Percentiles rank a stretch among this genome's conserved stretches.
These are phyloP conservation scores for Pluteus cervinus DNA, from an alignment of 768 basidiomycete genomes.

Conservation along the genomic window DNA sequence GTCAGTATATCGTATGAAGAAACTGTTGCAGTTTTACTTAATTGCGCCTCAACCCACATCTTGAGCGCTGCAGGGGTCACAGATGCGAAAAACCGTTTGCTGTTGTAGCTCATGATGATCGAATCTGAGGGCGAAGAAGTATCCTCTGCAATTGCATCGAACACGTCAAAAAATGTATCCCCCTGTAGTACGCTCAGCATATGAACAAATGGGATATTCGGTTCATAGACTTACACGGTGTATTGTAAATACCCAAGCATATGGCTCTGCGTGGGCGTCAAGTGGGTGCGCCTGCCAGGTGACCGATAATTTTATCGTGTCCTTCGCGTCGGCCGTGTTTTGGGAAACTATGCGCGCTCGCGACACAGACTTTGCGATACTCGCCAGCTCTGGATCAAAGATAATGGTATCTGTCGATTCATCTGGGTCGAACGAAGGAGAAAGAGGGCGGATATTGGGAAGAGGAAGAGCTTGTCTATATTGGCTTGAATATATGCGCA, in stretches of 20 bases:
- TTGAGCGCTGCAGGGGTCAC: slow-evolving; percentile 59
- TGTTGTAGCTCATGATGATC: slow-evolving; percentile 56
- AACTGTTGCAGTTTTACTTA: slow-evolving; percentile 22
- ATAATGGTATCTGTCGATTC: slow-evolving; percentile 44
- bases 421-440: slow-evolving; percentile 37
- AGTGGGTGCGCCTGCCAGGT: slow-evolving; percentile 65
- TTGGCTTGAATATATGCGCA: not conserved
- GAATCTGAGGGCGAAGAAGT: slow-evolving; percentile 42
- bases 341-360: slow-evolving; percentile 16
- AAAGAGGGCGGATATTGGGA: slow-evolving; percentile 34
- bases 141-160: slow-evolving; percentile 61
- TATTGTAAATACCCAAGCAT: slow-evolving; percentile 48
- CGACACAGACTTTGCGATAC: slow-evolving; percentile 36
- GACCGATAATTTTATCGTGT: slow-evolving; percentile 47
- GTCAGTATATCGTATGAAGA: slow-evolving; percentile 2
- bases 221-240: slow-evolving; percentile 40
- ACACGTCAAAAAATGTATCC: slow-evolving; percentile 58
- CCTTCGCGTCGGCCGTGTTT: slow-evolving; percentile 17
- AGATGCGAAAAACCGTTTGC: slow-evolving; percentile 62
- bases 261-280: slow-evolving; percentile 29
- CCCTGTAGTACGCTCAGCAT: slow-evolving; percentile 31
- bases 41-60: slow-evolving; percentile 62
- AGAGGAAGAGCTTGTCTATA: slow-evolving; percentile 43
- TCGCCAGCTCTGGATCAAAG: slow-evolving; percentile 57
- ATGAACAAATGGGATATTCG: not conserved